Evolutionary conservation across 805 yeast species (phyloP), one percentile per base, ranked within the genome.

Genomic region (Candida mattraensis): DNA sequence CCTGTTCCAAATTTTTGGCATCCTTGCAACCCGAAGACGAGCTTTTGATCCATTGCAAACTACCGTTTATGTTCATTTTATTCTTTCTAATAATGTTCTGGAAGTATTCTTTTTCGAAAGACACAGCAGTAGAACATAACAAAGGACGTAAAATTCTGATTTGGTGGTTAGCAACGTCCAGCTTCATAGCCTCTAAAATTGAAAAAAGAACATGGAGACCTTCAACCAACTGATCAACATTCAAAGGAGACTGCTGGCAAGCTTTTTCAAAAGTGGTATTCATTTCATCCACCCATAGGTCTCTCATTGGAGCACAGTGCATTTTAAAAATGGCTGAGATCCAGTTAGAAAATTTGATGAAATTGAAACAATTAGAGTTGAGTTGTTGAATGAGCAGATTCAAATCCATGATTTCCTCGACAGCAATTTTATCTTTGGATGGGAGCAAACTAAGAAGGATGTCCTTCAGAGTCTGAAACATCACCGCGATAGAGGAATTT

Each of bases 231-330:
- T 70, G 67, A 5, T 63, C 44, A 4, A 72, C 44, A 24, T 50
- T 40, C 6, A 47, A 22, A 8, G 31, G 28, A 9, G 32, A 11
- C 18, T 33, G 51, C 44, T 37, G 15, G 26, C 51, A 50, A 13
- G 83, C 78, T 32, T 64, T 66, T 23, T 63, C 69, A 51, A 85
- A 78, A 48, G 74, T 74, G 9, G 57, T 50, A 30, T 76, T 76
- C 93, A 89, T 86, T 50, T 82, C 86, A 49, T 78, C 85, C 23
- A 89, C 95, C 88, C 93, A 83, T 25, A 76, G 64, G 60, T 87
- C 96, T 56, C 97, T 75, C 94, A 87, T 87, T 44, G 97, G 97
- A 5, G 96, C 96, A 63, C 96, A 88, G 58, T 87, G 96, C 34
- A 81, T 78, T 62, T 88, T 87, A 63, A 91, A 82, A 20, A 87